A percentile compares a stretch with the other conserved stretches of the same genome.
phyloP scores from a whole-genome alignment of 2,329 filamentous ascomycete species.

The Torrubiellomyces zombiae region DNA sequence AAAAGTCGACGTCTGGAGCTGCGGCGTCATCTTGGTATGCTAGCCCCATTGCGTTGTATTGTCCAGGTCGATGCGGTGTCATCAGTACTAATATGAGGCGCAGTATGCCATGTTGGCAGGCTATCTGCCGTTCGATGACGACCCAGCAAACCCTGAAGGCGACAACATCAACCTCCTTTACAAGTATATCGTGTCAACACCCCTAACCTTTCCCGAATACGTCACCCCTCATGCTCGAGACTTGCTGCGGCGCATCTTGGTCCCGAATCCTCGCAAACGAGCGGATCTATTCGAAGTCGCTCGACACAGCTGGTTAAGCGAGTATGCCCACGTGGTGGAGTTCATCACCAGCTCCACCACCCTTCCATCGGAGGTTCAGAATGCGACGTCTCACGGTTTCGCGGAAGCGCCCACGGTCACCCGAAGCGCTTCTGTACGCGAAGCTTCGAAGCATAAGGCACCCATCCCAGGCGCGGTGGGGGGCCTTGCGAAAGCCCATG shows the following conservation, averaged over 20 bases:
- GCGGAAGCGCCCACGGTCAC: constrained; percentile 45
- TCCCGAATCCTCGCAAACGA: constrained; percentile 85
- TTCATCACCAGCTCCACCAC: constrained; percentile 95
- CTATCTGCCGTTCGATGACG: constrained; percentile 94
- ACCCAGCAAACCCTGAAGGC: constrained; percentile 93
- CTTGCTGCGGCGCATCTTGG: constrained; percentile 78
- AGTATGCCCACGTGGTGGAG: constrained; percentile 90
- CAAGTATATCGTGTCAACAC: constrained; percentile 97
- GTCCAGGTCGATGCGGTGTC: constrained; percentile 4
- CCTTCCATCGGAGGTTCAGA: constrained; percentile 68
- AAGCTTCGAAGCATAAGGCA: constrained; percentile 56
- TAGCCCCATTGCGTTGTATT: background rate
- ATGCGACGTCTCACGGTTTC: constrained; percentile 45
- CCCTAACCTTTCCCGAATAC: constrained; percentile 95
- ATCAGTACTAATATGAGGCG: constrained; percentile 2
- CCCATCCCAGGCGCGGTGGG: constrained; percentile 31
- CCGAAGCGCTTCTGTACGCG: constrained; percentile 86
- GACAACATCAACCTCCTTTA: constrained; percentile 98
- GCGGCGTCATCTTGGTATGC: constrained; percentile 90
- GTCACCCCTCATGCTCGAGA: constrained; percentile 93
- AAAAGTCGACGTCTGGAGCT: constrained; percentile 99
- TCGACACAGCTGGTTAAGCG: constrained; percentile 92
- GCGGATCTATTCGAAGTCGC: constrained; percentile 96
- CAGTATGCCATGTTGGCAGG: constrained; percentile 98
- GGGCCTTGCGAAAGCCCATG: constrained; percentile 56